Evolutionary conservation across 2,329 filamentous ascomycete species (phyloP).

Genomic region (Magnaporthales sp.): DNA sequence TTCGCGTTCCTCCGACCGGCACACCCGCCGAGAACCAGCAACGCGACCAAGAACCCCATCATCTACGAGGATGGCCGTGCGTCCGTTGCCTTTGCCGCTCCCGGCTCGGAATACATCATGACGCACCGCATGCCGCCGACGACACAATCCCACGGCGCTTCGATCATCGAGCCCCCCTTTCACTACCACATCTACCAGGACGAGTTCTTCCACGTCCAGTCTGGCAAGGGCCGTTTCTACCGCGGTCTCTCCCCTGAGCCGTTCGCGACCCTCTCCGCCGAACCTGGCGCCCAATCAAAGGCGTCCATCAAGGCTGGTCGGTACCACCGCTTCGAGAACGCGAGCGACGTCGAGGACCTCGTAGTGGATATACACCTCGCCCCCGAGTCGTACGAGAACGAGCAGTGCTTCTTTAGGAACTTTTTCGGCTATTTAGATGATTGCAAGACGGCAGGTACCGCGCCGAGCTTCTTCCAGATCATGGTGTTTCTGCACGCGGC

Average conservation of each 20-base stretch:
- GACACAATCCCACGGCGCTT: neutral
- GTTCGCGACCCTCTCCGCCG: slow-evolving; percentile 1
- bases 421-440: slow-evolving; percentile 14
- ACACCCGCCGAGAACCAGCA: neutral
- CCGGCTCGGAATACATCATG: slow-evolving; percentile 7
- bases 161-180: slow-evolving; percentile 11
- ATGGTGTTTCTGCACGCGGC: slow-evolving; percentile 12
- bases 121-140: slow-evolving; percentile 7
- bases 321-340: slow-evolving; percentile 11
- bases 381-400: slow-evolving; percentile 10
- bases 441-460: slow-evolving; percentile 9
- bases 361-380: slow-evolving; percentile 10
- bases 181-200: slow-evolving; percentile 15
- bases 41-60: slow-evolving; percentile 1
- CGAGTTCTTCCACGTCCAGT: slow-evolving; percentile 13
- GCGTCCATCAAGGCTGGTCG: slow-evolving; percentile 3
- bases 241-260: slow-evolving; percentile 2
- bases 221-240: slow-evolving; percentile 12
- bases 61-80: slow-evolving; percentile 8
- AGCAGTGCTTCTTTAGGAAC: slow-evolving; percentile 16
- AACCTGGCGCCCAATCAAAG: neutral
- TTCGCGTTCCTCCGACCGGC: neutral
- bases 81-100: slow-evolving; percentile 7
- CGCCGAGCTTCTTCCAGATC: slow-evolving; percentile 14
- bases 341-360: slow-evolving; percentile 5